Conservation (phyloP, 2,329 filamentous ascomycete genomes). For the Paraphoma sp. region DNA sequence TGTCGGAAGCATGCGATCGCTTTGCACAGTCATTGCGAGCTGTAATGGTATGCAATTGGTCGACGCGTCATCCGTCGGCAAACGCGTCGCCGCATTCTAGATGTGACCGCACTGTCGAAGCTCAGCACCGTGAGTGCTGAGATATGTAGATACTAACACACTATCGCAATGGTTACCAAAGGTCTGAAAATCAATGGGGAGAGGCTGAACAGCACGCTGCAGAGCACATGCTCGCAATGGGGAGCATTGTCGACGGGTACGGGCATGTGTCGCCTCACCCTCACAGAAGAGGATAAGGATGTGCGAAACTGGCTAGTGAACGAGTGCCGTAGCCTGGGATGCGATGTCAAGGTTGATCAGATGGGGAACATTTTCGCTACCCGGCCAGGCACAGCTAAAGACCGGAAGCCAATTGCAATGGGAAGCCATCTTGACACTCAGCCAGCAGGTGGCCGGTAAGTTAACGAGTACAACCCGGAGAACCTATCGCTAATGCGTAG, state of each 20-base stretch:
- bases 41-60: conserved; percentile 10
- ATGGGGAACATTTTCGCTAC: conserved; percentile 46
- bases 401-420: conserved; percentile 55
- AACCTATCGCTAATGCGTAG: background rate
- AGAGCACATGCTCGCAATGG: conserved; percentile 36
- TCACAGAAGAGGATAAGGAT: conserved; percentile 49
- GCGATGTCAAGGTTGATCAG: conserved; percentile 42
- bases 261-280: conserved; percentile 75
- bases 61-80: conserved; percentile 11
- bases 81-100: conserved; percentile 8
- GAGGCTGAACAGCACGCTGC: conserved; percentile 29
- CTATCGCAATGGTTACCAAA: conserved; percentile 9
- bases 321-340: conserved; percentile 35
- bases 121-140: background rate
- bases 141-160: background rate
- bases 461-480: background rate
- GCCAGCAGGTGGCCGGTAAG: conserved; percentile 44
- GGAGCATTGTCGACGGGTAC: conserved; percentile 50
- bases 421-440: conserved; percentile 61
- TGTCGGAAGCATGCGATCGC: background rate
- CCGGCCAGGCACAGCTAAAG: conserved; percentile 45
- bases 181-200: conserved; percentile 28
- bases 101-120: background rate
- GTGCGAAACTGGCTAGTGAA: conserved; percentile 39
- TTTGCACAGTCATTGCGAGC: conserved; percentile 20